These are phyloP conservation scores for Scheffersomyces coipomensis DNA, from an alignment of 805 yeast species.

Conservation along the genomic window DNA sequence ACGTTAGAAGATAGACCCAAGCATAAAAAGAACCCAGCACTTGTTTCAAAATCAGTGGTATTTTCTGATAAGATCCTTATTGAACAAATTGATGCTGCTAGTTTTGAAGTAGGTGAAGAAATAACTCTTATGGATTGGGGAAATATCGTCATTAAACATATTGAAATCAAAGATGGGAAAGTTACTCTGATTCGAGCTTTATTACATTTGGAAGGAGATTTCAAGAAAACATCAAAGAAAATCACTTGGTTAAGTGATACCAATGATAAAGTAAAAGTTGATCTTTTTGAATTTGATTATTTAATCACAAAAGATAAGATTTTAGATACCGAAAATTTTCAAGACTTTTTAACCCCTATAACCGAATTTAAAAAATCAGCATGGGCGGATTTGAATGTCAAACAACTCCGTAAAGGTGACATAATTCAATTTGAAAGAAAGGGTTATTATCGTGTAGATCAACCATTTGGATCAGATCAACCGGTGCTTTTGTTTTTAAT, in stretches of 20 bases:
- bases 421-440: slow-evolving; percentile 94
- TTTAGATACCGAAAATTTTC: slow-evolving; percentile 91
- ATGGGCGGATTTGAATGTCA: slow-evolving; percentile 76
- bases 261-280: slow-evolving; percentile 66
- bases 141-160: slow-evolving; percentile 75
- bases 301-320: slow-evolving; percentile 92
- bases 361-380: slow-evolving; percentile 83
- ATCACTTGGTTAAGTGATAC: slow-evolving; percentile 93
- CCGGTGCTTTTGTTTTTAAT: slow-evolving; percentile 83
- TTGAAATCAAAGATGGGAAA: slow-evolving; percentile 57
- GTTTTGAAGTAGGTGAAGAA: slow-evolving; percentile 77
- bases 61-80: slow-evolving; percentile 62
- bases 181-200: slow-evolving; percentile 70
- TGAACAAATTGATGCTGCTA: slow-evolving; percentile 82
- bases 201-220: slow-evolving; percentile 91
- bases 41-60: slow-evolving; percentile 80
- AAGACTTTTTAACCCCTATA: slow-evolving; percentile 83
- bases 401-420: slow-evolving; percentile 77
- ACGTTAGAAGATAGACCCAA: slow-evolving; percentile 75
- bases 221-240: slow-evolving; percentile 93
- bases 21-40: slow-evolving; percentile 92
- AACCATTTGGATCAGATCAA: slow-evolving; percentile 51
- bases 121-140: slow-evolving; percentile 99
- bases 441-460: slow-evolving; percentile 89
- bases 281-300: slow-evolving; percentile 89